Evolutionary conservation across 768 basidiomycete genomes (phyloP).

Genomic region (Coprinopsis strossmayeri): DNA sequence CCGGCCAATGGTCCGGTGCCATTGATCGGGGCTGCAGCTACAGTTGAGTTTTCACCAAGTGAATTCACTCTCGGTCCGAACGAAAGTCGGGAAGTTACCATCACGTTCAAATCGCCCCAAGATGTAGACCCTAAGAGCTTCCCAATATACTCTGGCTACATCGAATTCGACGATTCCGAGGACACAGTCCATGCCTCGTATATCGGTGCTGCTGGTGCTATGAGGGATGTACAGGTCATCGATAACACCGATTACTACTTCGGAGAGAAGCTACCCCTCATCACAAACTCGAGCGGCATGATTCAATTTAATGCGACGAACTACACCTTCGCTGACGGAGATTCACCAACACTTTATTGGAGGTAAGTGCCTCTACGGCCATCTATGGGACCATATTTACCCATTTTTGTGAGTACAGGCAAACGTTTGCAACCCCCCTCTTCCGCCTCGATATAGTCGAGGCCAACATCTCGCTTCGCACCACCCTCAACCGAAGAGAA

Average conservation of each 20-base stretch:
- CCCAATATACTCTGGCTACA: slow-evolving; percentile 54
- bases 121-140: slow-evolving; percentile 35
- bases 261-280: slow-evolving; percentile 32
- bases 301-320: slow-evolving; percentile 31
- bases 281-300: slow-evolving; percentile 32
- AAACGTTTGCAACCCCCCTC: slow-evolving; percentile 41
- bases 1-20: slow-evolving; percentile 41
- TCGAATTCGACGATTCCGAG: slow-evolving; percentile 30
- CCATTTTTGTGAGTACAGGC: slow-evolving; percentile 1
- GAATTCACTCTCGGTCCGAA: slow-evolving; percentile 40
- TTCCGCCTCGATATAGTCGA: slow-evolving; percentile 44
- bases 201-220: slow-evolving; percentile 30
- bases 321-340: slow-evolving; percentile 36
- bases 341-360: slow-evolving; percentile 33
- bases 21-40: slow-evolving; percentile 34
- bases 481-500: slow-evolving; percentile 29
- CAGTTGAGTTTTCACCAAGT: slow-evolving; percentile 34
- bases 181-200: slow-evolving; percentile 36
- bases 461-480: slow-evolving; percentile 31
- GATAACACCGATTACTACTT: slow-evolving; percentile 42
- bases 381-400: background rate
- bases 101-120: slow-evolving; percentile 37
- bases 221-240: slow-evolving; percentile 41
- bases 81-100: slow-evolving; percentile 28
- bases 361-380: slow-evolving; percentile 17